Conservation (phyloP, 2,329 filamentous ascomycete genomes). For the Xylaria sp. region DNA sequence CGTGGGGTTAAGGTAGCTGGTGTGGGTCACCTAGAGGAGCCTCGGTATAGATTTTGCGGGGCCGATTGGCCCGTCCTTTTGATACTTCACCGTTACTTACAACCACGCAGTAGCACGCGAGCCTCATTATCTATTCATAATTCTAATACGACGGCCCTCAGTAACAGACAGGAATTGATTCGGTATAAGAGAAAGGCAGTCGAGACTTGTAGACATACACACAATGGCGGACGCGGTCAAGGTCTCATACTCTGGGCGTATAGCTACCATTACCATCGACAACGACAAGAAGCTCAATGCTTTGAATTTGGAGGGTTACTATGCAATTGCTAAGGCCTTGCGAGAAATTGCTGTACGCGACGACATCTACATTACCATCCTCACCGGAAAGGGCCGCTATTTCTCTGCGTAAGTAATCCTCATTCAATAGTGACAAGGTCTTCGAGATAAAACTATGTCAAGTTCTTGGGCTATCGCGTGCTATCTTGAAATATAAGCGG, state of each 20-base stretch:
- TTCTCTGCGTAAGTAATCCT: constrained; percentile 81
- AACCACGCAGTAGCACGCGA: not conserved
- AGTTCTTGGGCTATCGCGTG: not conserved
- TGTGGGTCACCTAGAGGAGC: not conserved
- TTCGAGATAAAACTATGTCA: not conserved
- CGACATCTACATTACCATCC: constrained; percentile 84
- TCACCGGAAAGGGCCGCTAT: constrained; percentile 82
- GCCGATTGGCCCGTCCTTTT: not conserved
- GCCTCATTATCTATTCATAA: not conserved
- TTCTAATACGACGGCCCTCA: not conserved
- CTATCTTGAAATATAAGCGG: not conserved
- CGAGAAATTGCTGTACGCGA: constrained; percentile 81
- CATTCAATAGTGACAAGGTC: not conserved
- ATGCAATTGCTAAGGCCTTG: constrained; percentile 76
- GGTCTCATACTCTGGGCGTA: constrained; percentile 71
- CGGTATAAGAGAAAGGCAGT: not conserved
- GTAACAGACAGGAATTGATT: not conserved
- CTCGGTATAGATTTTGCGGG: constrained; percentile 10
- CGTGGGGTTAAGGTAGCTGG: not conserved
- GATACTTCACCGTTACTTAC: constrained; percentile 8
- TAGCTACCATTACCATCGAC: constrained; percentile 88
- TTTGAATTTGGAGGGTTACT: constrained; percentile 77
- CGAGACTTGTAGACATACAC: not conserved
- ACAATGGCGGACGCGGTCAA: constrained; percentile 58
- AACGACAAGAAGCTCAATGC: constrained; percentile 90